Evolutionary conservation across 352 stramenopile species (phyloP).

Genomic region (Pythium graminicola): DNA sequence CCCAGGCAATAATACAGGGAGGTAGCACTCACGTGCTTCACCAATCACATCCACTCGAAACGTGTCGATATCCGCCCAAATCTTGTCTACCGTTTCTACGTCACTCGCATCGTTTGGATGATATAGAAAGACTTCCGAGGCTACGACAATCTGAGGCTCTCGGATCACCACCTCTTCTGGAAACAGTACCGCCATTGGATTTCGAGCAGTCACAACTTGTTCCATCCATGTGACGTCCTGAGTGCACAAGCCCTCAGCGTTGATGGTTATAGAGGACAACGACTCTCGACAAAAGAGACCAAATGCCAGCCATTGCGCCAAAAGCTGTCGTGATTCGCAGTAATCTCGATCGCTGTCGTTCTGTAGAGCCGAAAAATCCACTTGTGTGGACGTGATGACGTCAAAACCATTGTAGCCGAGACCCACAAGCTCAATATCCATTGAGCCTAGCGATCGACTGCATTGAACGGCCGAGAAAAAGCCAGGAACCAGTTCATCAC

Average conservation of each 20-base stretch:
- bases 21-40: not conserved
- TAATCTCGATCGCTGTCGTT: too few relatives aligned
- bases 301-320: not conserved
- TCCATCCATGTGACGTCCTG: not conserved
- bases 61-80: too few relatives aligned
- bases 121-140: not conserved
- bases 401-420: too few relatives aligned
- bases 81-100: not conserved
- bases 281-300: not conserved
- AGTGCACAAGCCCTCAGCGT: not conserved
- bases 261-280: not conserved
- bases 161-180: not conserved
- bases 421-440: not conserved
- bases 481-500: not conserved
- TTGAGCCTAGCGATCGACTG: not conserved
- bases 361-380: too few relatives aligned
- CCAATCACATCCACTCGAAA: not conserved
- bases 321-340: not conserved
- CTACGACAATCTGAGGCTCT: not conserved
- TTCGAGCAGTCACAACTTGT: not conserved
- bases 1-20: not conserved
- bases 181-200: not conserved
- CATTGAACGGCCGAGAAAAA: not conserved
- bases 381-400: too few relatives aligned
- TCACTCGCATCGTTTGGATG: not conserved